phyloP scores from a whole-genome alignment of 805 yeast genomes.

The Cyberlindnera maritima region DNA sequence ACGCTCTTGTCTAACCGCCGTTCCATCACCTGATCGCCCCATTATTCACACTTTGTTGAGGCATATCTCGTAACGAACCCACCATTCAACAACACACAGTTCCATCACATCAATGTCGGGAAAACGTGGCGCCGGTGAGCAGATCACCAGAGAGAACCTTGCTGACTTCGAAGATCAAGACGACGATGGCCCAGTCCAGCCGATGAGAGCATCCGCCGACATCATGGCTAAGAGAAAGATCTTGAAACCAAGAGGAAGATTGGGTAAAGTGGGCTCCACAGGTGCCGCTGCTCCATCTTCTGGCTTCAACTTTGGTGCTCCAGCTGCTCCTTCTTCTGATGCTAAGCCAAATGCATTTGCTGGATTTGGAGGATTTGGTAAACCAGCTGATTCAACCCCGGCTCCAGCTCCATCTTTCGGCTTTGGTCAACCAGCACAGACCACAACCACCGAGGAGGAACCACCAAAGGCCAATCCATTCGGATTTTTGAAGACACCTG shows the following conservation, averaged over 20 bases:
- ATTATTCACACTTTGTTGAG: too few species aligned
- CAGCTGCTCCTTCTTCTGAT: background rate
- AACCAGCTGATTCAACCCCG: slow-evolving; percentile 5
- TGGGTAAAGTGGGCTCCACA: slow-evolving; percentile 20
- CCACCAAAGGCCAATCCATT: slow-evolving; percentile 14
- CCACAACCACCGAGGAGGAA: slow-evolving; percentile 3
- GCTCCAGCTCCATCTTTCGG: slow-evolving; percentile 9
- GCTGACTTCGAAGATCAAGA: slow-evolving; percentile 33
- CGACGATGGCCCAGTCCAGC: slow-evolving; percentile 35
- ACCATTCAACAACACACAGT: background rate
- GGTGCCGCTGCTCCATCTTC: slow-evolving; percentile 6
- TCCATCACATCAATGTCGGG: slow-evolving; percentile 41
- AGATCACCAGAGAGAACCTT: slow-evolving; percentile 54
- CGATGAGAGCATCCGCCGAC: slow-evolving; percentile 52
- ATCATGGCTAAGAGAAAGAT: slow-evolving; percentile 70
- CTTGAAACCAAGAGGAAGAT: slow-evolving; percentile 51
- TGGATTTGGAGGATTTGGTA: slow-evolving; percentile 14
- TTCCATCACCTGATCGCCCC: too few species aligned
- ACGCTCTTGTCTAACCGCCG: too few species aligned
- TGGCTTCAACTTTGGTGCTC: slow-evolving; percentile 10
- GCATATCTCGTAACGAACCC: too few species aligned
- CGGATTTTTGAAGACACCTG: slow-evolving; percentile 5
- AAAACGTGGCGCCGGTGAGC: slow-evolving; percentile 66
- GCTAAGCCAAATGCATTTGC: slow-evolving; percentile 9
- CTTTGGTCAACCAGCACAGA: slow-evolving; percentile 9